Percentiles rank a stretch among this genome's conserved stretches.
Evolutionary conservation across 176 grass and related monocot species (phyloP).

Genomic region (Panicum miliaceum): DNA sequence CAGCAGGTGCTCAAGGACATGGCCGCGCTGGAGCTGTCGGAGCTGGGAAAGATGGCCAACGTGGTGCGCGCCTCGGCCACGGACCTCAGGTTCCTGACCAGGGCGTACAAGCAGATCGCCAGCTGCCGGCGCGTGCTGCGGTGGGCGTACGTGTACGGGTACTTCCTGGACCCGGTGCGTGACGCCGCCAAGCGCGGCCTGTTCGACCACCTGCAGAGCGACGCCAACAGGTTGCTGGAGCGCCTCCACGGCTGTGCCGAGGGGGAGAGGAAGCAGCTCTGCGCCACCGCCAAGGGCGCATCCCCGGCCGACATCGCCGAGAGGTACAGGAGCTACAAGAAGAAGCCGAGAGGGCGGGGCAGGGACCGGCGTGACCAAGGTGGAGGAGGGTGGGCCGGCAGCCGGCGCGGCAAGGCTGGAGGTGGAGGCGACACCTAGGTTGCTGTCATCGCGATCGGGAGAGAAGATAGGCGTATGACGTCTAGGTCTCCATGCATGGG

Average conservation of each 20-base stretch:
- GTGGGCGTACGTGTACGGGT: conserved; percentile 35
- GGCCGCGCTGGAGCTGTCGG: neutral
- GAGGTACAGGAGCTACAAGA: neutral
- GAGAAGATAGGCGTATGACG: too few species aligned
- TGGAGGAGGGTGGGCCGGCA: too few species aligned
- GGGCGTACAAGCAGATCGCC: conserved; percentile 23
- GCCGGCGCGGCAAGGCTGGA: too few species aligned
- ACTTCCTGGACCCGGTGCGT: conserved; percentile 16
- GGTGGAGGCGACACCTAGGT: too few species aligned
- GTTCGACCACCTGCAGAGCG: conserved; percentile 15
- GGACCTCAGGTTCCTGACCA: neutral
- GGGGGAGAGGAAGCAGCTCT: conserved; percentile 9
- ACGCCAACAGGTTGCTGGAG: conserved; percentile 20
- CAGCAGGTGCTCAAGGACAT: neutral
- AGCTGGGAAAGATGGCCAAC: neutral
- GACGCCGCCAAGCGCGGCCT: neutral
- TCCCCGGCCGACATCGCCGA: neutral
- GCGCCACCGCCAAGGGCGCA: neutral
- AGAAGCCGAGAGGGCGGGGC: neutral
- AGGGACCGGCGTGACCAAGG: too few species aligned
- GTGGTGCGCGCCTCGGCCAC: neutral
- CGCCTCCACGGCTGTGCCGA: conserved; percentile 25
- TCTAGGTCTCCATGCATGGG: too few species aligned
- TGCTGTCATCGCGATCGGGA: too few species aligned
- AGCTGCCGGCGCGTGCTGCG: conserved; percentile 1